A percentile compares a stretch with the other conserved stretches of the same genome.
Conservation (phyloP, 495 filamentous ascomycete genomes). For the Aspergillus baeticus region DNA sequence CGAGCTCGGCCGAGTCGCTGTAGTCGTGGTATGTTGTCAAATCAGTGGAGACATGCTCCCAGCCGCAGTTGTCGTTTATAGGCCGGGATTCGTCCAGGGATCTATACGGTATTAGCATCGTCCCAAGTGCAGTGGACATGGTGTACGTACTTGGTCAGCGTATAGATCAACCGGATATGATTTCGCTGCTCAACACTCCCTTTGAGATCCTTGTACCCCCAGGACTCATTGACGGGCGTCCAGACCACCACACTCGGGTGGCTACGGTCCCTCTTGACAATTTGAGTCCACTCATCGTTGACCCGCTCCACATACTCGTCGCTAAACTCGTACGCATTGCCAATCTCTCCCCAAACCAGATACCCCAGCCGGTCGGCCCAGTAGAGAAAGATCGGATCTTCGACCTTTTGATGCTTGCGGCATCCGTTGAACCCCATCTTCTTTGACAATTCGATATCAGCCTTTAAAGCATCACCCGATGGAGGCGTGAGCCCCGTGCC, state of each 20-base stretch:
- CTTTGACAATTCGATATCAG: constrained; percentile 33
- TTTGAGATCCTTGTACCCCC: constrained; percentile 54
- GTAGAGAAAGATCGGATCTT: constrained; percentile 37
- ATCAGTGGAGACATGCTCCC: constrained; percentile 59
- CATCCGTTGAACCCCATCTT: constrained; percentile 37
- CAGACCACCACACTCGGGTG: constrained; percentile 60
- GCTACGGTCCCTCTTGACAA: constrained; percentile 57
- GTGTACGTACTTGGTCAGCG: constrained; percentile 52
- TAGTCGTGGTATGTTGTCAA: constrained; percentile 64
- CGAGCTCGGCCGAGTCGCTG: constrained; percentile 46
- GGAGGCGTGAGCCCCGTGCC: constrained; percentile 40
- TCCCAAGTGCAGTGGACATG: not conserved
- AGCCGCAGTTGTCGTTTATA: constrained; percentile 65
- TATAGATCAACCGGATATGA: constrained; percentile 57
- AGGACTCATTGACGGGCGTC: constrained; percentile 63
- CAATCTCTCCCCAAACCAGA: constrained; percentile 43
- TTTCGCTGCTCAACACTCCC: constrained; percentile 53
- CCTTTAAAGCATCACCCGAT: constrained; percentile 29
- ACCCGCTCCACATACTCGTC: constrained; percentile 51
- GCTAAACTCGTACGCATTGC: constrained; percentile 49
- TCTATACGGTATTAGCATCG: constrained; percentile 15
- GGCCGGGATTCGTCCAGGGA: constrained; percentile 56
- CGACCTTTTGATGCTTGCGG: constrained; percentile 44
- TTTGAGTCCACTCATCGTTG: constrained; percentile 55
- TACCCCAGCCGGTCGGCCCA: constrained; percentile 42